Percentiles rank a stretch among this genome's conserved stretches.
phyloP scores from a whole-genome alignment of 1,284 basidiomycete genomes.

The Microbotryomycetes sp. region DNA sequence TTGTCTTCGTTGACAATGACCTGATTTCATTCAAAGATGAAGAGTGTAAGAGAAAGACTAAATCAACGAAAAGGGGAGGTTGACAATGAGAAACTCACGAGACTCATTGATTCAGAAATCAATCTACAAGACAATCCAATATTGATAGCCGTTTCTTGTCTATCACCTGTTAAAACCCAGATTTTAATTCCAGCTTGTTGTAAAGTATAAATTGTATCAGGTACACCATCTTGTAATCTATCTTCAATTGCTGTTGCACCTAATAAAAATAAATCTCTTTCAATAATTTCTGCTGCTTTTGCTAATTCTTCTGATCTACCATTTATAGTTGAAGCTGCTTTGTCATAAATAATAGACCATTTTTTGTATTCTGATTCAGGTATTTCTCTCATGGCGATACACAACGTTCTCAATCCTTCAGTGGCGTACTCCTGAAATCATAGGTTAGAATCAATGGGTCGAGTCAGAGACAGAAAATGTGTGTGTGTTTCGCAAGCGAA shows the following conservation, averaged over 20 bases:
- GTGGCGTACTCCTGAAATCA: constrained; percentile 80
- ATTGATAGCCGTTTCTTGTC: constrained; percentile 99
- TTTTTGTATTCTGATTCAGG: constrained; percentile 82
- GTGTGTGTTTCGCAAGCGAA: too few species aligned
- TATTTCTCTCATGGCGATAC: constrained; percentile 87
- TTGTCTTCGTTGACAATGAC: constrained; percentile 91
- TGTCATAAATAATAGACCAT: constrained; percentile 81
- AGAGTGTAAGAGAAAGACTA: constrained; percentile 1
- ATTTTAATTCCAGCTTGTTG: constrained; percentile 99
- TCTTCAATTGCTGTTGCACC: constrained; percentile 99
- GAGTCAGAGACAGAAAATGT: neutral
- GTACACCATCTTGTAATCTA: constrained; percentile 96
- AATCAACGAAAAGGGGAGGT: neutral
- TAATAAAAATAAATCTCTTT: constrained; percentile 83
- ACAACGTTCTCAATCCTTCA: constrained; percentile 93
- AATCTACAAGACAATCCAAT: constrained; percentile 95
- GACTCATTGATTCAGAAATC: constrained; percentile 97
- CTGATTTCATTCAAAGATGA: constrained; percentile 45
- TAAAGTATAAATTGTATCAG: constrained; percentile 93
- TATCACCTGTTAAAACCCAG: constrained; percentile 96
- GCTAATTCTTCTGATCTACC: constrained; percentile 90
- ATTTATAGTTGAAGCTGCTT: constrained; percentile 86
- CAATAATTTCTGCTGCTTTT: constrained; percentile 89
- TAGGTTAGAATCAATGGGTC: neutral
- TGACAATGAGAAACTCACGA: constrained; percentile 52